A percentile compares a stretch with the other conserved stretches of the same genome.
phyloP scores from a whole-genome alignment of 768 basidiomycete genomes.

The Gloeopeniophorella convolvens region DNA sequence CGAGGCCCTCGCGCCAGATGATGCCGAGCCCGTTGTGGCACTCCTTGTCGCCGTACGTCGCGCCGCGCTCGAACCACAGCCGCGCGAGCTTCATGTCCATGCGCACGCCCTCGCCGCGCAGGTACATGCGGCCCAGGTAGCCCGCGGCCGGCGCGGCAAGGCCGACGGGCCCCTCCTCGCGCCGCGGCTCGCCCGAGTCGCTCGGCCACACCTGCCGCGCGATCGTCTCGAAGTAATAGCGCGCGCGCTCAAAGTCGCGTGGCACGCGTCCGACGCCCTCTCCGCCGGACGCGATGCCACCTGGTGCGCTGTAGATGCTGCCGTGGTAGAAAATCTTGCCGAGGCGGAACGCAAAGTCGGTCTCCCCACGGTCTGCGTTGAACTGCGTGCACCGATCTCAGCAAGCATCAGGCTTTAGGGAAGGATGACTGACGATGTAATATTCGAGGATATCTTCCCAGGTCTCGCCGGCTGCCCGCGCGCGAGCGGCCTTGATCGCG shows the following conservation, averaged over 20 bases:
- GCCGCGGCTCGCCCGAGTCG: slow-evolving; percentile 52
- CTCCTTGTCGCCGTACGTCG: slow-evolving; percentile 75
- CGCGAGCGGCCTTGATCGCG: slow-evolving; percentile 76
- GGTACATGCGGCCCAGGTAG: slow-evolving; percentile 88
- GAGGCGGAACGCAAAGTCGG: slow-evolving; percentile 82
- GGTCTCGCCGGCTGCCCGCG: slow-evolving; percentile 84
- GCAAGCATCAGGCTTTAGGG: no score
- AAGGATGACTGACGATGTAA: slow-evolving; percentile 54
- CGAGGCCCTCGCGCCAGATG: slow-evolving; percentile 84
- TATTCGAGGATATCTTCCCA: slow-evolving; percentile 93
- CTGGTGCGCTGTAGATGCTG: slow-evolving; percentile 72
- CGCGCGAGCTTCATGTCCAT: slow-evolving; percentile 68
- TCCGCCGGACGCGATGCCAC: slow-evolving; percentile 80
- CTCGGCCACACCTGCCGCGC: slow-evolving; percentile 83
- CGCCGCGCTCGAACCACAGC: slow-evolving; percentile 93
- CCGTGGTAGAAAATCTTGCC: slow-evolving; percentile 98
- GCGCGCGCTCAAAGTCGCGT: slow-evolving; percentile 69
- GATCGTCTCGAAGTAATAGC: slow-evolving; percentile 78
- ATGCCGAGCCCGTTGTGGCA: slow-evolving; percentile 87
- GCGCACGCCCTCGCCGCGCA: slow-evolving; percentile 89
- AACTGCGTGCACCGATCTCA: slow-evolving; percentile 44
- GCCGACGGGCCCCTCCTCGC: slow-evolving; percentile 33
- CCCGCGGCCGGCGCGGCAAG: slow-evolving; percentile 75
- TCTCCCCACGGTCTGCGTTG: slow-evolving; percentile 89
- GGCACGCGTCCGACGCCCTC: slow-evolving; percentile 90